Evolutionary conservation across 371 early-diverging fungal genomes (phyloP).

Genomic region (Rhizopus delemar): DNA sequence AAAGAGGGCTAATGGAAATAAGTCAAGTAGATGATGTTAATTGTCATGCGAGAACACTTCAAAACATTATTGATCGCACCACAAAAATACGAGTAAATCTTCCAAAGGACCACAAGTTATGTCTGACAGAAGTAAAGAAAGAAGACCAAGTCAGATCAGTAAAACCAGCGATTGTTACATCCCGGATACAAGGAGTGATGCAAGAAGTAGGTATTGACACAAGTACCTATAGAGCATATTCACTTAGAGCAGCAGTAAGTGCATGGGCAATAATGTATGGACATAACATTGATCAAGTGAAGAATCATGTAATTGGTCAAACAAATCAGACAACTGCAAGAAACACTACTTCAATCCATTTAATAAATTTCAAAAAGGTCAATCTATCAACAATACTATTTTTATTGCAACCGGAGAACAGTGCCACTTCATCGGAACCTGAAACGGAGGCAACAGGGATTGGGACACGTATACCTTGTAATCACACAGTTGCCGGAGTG

Average conservation of each 20-base stretch:
- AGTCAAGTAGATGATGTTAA: neutral
- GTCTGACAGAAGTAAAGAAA: neutral
- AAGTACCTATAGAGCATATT: neutral
- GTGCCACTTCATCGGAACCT: too few species aligned
- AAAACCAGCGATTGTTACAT: neutral
- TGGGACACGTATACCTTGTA: too few species aligned
- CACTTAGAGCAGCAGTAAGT: neutral
- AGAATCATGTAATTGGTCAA: slow-evolving; percentile 10
- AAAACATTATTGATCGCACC: neutral
- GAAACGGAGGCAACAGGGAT: too few species aligned
- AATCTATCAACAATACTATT: too few species aligned
- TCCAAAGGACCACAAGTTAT: slow-evolving; percentile 3
- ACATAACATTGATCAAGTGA: neutral
- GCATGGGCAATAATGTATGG: slow-evolving; percentile 1
- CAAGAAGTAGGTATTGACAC: slow-evolving; percentile 5
- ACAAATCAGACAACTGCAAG: neutral
- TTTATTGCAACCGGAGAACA: too few species aligned
- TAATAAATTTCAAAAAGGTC: slow-evolving; percentile 24
- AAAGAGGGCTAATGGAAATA: slow-evolving; percentile 1
- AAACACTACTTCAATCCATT: slow-evolving; percentile 5
- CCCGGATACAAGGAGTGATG: slow-evolving; percentile 12
- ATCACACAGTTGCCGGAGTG: too few species aligned
- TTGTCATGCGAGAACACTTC: neutral
- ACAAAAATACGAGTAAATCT: neutral
- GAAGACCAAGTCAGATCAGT: neutral